phyloP scores from a whole-genome alignment of 331 rosid species.

The Stylosanthes scabra region DNA sequence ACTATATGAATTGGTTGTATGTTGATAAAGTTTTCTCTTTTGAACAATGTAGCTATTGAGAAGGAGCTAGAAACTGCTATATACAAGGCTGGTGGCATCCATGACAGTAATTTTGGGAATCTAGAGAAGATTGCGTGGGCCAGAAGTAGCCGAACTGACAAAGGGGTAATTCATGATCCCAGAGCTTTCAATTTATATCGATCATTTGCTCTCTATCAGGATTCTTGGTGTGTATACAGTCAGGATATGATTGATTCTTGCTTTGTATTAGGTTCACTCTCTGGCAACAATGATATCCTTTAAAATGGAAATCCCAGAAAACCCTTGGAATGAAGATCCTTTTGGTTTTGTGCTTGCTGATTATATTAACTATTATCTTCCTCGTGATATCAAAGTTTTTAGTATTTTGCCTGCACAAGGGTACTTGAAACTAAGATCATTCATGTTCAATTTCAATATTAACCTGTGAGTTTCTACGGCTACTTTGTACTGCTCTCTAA shows the following conservation, averaged over 20 bases:
- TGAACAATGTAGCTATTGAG: slow-evolving; percentile 76
- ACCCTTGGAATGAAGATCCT: slow-evolving; percentile 77
- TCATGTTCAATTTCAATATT: slow-evolving; percentile 19
- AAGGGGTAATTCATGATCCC: slow-evolving; percentile 71
- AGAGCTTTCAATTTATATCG: slow-evolving; percentile 1
- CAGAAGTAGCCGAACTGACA: slow-evolving; percentile 95
- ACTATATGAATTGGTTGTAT: slow-evolving; percentile 6
- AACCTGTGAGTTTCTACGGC: slow-evolving; percentile 23
- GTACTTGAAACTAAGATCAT: slow-evolving; percentile 42
- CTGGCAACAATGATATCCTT: slow-evolving; percentile 82
- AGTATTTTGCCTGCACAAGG: slow-evolving; percentile 80
- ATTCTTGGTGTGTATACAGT: slow-evolving; percentile 6
- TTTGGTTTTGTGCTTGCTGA: slow-evolving; percentile 71
- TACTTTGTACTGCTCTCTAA: slow-evolving; percentile 8
- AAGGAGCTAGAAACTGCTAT: slow-evolving; percentile 87
- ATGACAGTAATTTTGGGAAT: slow-evolving; percentile 77
- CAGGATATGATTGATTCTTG: slow-evolving; percentile 12
- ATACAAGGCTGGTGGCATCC: slow-evolving; percentile 86
- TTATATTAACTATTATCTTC: slow-evolving; percentile 73
- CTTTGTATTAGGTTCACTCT: slow-evolving; percentile 76
- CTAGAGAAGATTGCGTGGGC: slow-evolving; percentile 87
- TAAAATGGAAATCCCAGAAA: slow-evolving; percentile 89
- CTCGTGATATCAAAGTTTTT: slow-evolving; percentile 70
- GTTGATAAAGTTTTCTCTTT: slow-evolving; percentile 47
- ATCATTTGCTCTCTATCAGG: background rate